Conservation (phyloP, 371 early-diverging fungal species). For the Circinella umbellata region DNA sequence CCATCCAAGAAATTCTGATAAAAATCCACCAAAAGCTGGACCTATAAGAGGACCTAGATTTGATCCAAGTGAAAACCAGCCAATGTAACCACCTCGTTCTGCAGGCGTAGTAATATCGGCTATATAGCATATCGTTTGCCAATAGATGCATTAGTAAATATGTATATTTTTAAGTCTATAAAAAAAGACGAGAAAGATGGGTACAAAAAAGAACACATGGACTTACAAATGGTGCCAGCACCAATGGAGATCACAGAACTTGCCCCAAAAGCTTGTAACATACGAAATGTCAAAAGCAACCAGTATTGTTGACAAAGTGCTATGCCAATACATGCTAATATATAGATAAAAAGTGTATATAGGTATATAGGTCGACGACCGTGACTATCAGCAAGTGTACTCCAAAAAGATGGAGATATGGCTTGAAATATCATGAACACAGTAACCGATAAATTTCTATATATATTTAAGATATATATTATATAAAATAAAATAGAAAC, state of each 20-base stretch:
- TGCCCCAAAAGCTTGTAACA: slow-evolving; percentile 70
- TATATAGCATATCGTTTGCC: slow-evolving; percentile 1
- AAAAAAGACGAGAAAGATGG: neutral
- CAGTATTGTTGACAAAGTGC: slow-evolving; percentile 56
- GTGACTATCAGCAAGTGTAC: slow-evolving; percentile 62
- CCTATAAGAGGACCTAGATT: slow-evolving; percentile 26
- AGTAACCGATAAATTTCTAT: slow-evolving; percentile 42
- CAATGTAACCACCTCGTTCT: slow-evolving; percentile 26
- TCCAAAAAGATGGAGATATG: slow-evolving; percentile 62
- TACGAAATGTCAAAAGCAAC: slow-evolving; percentile 59
- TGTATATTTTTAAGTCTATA: neutral
- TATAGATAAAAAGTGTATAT: slow-evolving; percentile 60
- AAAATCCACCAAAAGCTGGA: slow-evolving; percentile 27
- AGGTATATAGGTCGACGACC: slow-evolving; percentile 73
- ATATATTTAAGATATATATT: no score
- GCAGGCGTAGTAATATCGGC: slow-evolving; percentile 24
- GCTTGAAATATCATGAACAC: slow-evolving; percentile 54
- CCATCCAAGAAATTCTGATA: slow-evolving; percentile 28
- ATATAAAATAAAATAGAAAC: neutral
- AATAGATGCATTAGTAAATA: slow-evolving; percentile 2
- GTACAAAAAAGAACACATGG: neutral
- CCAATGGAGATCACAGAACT: slow-evolving; percentile 72
- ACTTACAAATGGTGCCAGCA: slow-evolving; percentile 66
- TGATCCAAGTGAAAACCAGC: slow-evolving; percentile 23
- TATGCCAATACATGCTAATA: slow-evolving; percentile 62